Evolutionary conservation across 306 rosid genomes (phyloP).

Genomic region (Vigna reflexopilosa): DNA sequence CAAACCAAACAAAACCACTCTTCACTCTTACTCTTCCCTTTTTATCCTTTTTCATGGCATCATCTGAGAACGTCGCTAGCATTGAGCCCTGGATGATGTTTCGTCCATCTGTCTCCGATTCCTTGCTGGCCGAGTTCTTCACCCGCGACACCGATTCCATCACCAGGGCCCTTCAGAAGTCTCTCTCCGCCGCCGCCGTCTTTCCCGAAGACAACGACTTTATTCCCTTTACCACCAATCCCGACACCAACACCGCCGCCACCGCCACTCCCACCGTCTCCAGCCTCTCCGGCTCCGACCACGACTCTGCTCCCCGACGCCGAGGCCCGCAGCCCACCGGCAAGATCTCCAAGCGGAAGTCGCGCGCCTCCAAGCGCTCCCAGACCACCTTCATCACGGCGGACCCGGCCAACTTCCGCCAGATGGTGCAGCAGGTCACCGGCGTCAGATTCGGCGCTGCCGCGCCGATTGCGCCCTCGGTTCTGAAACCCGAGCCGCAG

Average conservation of each 20-base stretch:
- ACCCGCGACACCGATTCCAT: constrained; percentile 63
- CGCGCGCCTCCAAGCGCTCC: constrained; percentile 82
- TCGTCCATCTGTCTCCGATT: constrained; percentile 51
- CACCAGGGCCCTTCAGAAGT: constrained; percentile 68
- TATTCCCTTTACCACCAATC: constrained; percentile 38
- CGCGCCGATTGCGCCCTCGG: constrained; percentile 50
- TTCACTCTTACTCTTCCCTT: too few relatives aligned
- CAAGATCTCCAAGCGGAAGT: constrained; percentile 68
- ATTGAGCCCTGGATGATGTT: constrained; percentile 59
- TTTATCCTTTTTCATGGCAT: constrained; percentile 48
- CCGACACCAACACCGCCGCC: constrained; percentile 45
- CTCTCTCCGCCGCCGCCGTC: constrained; percentile 50
- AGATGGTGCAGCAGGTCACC: constrained; percentile 96
- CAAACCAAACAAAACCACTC: too few relatives aligned
- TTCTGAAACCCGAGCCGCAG: constrained; percentile 84
- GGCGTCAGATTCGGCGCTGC: constrained; percentile 61
- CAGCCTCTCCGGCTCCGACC: constrained; percentile 72
- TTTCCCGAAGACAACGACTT: constrained; percentile 7
- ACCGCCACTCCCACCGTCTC: constrained; percentile 66
- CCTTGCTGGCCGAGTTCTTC: constrained; percentile 64
- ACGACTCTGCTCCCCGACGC: constrained; percentile 53
- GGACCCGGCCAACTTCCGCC: constrained; percentile 88
- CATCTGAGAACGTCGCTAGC: constrained; percentile 58
- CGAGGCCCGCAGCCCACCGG: constrained; percentile 41
- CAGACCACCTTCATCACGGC: constrained; percentile 90